Percentiles rank a stretch among this genome's conserved stretches.
Conservation (phyloP, 1,139 yeast species). For the Starmera stellimalicola region DNA sequence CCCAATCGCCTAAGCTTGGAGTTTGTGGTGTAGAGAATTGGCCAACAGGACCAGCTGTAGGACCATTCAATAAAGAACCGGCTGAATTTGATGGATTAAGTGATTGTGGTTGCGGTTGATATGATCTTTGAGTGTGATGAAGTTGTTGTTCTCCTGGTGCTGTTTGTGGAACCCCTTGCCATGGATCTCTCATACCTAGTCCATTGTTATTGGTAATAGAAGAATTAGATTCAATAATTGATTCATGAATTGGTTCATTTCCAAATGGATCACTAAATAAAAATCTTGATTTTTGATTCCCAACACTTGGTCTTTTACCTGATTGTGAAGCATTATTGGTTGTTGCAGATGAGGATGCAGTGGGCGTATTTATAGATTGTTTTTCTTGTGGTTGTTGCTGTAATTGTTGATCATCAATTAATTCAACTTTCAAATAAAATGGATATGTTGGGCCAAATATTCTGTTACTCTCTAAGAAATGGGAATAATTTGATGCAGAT, state of each 20-base stretch:
- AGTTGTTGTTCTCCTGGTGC: constrained; percentile 9
- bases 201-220: constrained; percentile 20
- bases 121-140: constrained; percentile 5
- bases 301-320: constrained; percentile 44
- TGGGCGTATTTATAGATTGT: too few species aligned
- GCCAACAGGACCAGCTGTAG: constrained; percentile 8
- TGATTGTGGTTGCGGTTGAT: constrained; percentile 9
- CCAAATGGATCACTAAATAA: constrained; percentile 60
- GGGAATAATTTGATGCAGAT: constrained; percentile 65
- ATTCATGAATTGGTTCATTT: constrained; percentile 19
- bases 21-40: constrained; percentile 17
- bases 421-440: constrained; percentile 40
- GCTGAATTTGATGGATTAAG: constrained; percentile 2
- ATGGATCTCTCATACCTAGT: constrained; percentile 40
- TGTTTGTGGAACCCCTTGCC: constrained; percentile 16
- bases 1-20: constrained; percentile 18
- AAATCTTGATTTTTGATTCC: constrained; percentile 56
- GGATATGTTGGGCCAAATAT: constrained; percentile 56
- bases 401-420: constrained; percentile 31
- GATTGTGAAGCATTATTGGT: constrained; percentile 15
- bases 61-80: constrained; percentile 9
- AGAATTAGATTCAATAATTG: constrained; percentile 11
- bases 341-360: neutral
- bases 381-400: too few species aligned
- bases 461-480: constrained; percentile 52